Evolutionary conservation across 495 filamentous ascomycete species (phyloP).

Genomic region (Xylaria acuta): DNA sequence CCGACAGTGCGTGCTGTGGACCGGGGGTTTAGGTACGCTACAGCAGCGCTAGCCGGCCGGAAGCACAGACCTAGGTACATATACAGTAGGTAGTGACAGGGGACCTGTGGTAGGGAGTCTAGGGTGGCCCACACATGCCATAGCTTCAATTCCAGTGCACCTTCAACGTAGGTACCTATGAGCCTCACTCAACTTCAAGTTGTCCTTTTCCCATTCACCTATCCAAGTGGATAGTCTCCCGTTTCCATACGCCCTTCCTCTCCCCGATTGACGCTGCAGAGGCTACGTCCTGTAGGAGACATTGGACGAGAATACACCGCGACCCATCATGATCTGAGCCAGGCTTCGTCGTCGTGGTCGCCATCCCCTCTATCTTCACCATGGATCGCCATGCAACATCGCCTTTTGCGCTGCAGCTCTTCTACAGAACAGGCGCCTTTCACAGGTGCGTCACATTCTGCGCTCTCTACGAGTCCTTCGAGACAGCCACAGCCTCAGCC

Average conservation of each 20-base stretch:
- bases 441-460: slow-evolving; percentile 59
- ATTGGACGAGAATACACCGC: background rate
- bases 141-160: background rate
- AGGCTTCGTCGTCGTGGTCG: background rate
- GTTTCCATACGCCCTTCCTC: background rate
- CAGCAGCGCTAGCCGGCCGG: slow-evolving; percentile 9
- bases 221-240: background rate
- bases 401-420: slow-evolving; percentile 90
- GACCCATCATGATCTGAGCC: slow-evolving; percentile 20
- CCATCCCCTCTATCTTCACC: slow-evolving; percentile 42
- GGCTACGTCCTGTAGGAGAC: background rate
- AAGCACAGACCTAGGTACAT: background rate
- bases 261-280: background rate
- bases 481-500: background rate
- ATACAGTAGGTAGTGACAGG: no score
- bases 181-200: background rate
- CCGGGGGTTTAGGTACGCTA: background rate
- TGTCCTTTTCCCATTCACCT: background rate
- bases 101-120: no score
- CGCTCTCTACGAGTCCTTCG: background rate
- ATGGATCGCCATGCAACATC: slow-evolving; percentile 68
- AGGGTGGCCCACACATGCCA: background rate
- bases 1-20: background rate
- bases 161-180: background rate
- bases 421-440: slow-evolving; percentile 76